phyloP scores from a whole-genome alignment of 805 yeast species.

The Ogataea nonfermentans region DNA sequence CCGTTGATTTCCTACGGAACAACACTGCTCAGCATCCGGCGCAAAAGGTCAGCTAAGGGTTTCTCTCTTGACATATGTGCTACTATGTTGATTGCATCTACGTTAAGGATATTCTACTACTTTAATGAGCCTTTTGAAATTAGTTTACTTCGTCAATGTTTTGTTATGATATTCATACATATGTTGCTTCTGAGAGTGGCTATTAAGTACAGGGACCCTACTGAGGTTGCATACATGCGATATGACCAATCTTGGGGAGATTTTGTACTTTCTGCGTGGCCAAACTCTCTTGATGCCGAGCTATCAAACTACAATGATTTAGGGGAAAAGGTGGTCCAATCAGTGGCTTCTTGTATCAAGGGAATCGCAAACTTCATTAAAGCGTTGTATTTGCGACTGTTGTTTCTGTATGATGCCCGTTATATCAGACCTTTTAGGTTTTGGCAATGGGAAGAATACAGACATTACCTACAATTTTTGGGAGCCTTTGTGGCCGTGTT shows the following conservation, averaged over 20 bases:
- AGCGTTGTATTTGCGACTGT: conserved; percentile 35
- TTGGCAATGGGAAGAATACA: conserved; percentile 73
- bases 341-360: neutral
- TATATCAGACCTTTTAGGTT: conserved; percentile 63
- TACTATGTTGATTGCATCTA: conserved; percentile 79
- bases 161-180: conserved; percentile 85
- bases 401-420: conserved; percentile 69
- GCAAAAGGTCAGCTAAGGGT: conserved; percentile 66
- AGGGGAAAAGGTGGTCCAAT: neutral
- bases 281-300: neutral
- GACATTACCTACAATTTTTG: conserved; percentile 43
- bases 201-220: conserved; percentile 49
- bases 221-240: conserved; percentile 36
- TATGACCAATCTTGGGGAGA: conserved; percentile 30
- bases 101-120: conserved; percentile 73
- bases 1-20: conserved; percentile 88
- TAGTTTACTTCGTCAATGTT: conserved; percentile 73
- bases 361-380: conserved; percentile 1
- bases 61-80: conserved; percentile 92
- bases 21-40: conserved; percentile 67
- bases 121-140: conserved; percentile 76
- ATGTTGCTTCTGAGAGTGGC: conserved; percentile 60
- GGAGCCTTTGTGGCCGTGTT: conserved; percentile 36
- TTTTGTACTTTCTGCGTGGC: conserved; percentile 18
- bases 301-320: neutral